Evolutionary conservation across 768 basidiomycete species (phyloP).

Genomic region (Tylopilus subfusipes): DNA sequence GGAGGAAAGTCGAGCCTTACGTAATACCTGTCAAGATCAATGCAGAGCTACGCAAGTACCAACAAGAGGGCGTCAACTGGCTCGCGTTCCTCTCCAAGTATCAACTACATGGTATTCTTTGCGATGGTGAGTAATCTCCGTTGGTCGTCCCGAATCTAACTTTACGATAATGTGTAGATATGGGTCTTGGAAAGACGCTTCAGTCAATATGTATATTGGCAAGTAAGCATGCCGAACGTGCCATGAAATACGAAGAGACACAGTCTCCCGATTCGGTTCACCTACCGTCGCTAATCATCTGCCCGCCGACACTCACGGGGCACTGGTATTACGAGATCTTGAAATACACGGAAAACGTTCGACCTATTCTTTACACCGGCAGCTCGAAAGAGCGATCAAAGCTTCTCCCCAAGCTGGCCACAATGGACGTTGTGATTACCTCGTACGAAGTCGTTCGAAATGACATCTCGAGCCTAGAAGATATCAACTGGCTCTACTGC

Average conservation of each 20-base stretch:
- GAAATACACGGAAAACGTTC: slow-evolving; percentile 84
- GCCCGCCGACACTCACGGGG: slow-evolving; percentile 95
- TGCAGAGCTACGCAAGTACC: slow-evolving; percentile 93
- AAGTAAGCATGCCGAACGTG: slow-evolving; percentile 88
- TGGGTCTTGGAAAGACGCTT: slow-evolving; percentile 97
- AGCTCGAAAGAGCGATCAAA: slow-evolving; percentile 75
- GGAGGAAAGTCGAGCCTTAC: slow-evolving; percentile 91
- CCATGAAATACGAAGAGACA: slow-evolving; percentile 60
- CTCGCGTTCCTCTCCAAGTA: slow-evolving; percentile 97
- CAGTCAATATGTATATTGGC: slow-evolving; percentile 97
- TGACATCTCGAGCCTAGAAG: slow-evolving; percentile 74
- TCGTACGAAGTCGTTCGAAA: slow-evolving; percentile 98
- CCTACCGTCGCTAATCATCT: slow-evolving; percentile 91
- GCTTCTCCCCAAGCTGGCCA: slow-evolving; percentile 59
- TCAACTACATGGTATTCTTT: slow-evolving; percentile 95
- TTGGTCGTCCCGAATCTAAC: slow-evolving; percentile 13
- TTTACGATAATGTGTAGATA: slow-evolving; percentile 54
- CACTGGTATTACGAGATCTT: slow-evolving; percentile 99
- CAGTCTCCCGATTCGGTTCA: slow-evolving; percentile 74
- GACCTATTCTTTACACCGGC: slow-evolving; percentile 86
- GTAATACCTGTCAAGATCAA: slow-evolving; percentile 82
- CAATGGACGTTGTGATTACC: slow-evolving; percentile 89
- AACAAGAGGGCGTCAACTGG: slow-evolving; percentile 99
- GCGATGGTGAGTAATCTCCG: slow-evolving; percentile 66
- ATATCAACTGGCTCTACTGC: slow-evolving; percentile 88